Base-by-base conservation (phyloP, 192 early-diverging fungal species). In the Fimicolochytrium jonesii region DNA sequence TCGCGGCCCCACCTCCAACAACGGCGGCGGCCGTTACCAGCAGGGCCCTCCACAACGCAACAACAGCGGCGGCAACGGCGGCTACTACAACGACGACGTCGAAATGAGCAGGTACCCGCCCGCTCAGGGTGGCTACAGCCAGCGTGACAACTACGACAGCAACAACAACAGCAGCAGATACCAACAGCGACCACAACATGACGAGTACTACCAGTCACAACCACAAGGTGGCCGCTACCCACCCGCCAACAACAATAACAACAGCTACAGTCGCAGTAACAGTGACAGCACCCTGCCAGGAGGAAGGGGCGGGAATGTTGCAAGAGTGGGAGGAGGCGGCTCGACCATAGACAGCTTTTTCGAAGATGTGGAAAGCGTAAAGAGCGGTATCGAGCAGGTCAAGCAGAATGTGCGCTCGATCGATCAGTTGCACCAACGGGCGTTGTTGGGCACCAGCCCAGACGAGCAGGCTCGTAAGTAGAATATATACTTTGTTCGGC, bases 381-480 rank as follows among this genome's bases (percentile, higher is more conserved):
- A 59, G 37, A 22, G 11, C n/a, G 65, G 65, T 22, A 60, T 73
- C 20, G 71, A 68, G 33, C 65, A 44, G 25, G 55, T 69, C 28
- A 18, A 33, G 30, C 20, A 57, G 20, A 43, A 64, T 20, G 36
- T 73, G 29, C 45, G 35, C 6, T 37, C 45, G 23, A 43, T 73
- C 26, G 50, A 56, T 17, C 15, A 29, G 17, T 25, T 73, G n/a
- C 71, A 73, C 46, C 65, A 69, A 37, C 63, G 48, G 23, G 61
- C 65, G 23, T 49, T 73, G 22, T 33, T 57, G 37, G 55, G 35
- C 10, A 68, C 66, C 47, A 56, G 56, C 22, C 59, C 59, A 1
- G 55, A 56, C 36, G 71, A 73, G 50, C 60, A 68, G 36, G 42
- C 52, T 26, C 53, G 58, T 54, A 62, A 65, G 55, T 45, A 26